Evolutionary conservation across 441 rosid genomes (phyloP).

Genomic region (Hura crepitans): DNA sequence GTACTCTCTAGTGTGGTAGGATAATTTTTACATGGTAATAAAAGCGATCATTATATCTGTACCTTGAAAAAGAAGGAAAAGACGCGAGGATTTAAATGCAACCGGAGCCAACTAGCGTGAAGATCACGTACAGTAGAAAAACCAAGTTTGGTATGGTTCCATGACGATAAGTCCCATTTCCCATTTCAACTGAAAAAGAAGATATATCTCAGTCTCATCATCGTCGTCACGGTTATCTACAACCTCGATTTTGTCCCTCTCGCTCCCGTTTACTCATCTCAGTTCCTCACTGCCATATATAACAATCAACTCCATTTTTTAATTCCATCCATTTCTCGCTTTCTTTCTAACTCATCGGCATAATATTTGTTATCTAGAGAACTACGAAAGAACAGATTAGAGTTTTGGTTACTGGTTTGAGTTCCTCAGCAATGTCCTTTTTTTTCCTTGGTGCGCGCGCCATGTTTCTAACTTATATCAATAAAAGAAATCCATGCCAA

Average conservation of each 20-base stretch:
- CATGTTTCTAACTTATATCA: no score
- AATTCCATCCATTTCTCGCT: not conserved
- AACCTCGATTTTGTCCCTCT: slow-evolving; percentile 18
- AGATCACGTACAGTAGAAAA: not conserved
- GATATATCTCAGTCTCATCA: slow-evolving; percentile 2
- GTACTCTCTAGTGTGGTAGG: no score
- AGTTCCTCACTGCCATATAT: not conserved
- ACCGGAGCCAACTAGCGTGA: not conserved
- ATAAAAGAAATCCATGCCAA: not conserved
- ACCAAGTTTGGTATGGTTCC: not conserved
- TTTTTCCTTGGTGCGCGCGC: no score
- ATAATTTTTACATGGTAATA: no score
- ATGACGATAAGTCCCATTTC: not conserved
- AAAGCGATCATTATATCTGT: no score
- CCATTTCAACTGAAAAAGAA: slow-evolving; percentile 1
- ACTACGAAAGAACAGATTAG: slow-evolving; percentile 29
- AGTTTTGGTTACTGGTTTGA: slow-evolving; percentile 31
- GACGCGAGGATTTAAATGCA: no score
- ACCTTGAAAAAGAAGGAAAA: not conserved
- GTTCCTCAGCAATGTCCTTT: not conserved
- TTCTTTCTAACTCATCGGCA: not conserved
- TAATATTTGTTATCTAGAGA: not conserved
- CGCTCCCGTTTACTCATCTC: slow-evolving; percentile 20
- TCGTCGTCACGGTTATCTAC: not conserved
- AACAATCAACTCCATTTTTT: not conserved